Evolutionary conservation across 2,329 filamentous ascomycete genomes (phyloP), one percentile per base, ranked within the genome.

Genomic region (Fusarium sp.): DNA sequence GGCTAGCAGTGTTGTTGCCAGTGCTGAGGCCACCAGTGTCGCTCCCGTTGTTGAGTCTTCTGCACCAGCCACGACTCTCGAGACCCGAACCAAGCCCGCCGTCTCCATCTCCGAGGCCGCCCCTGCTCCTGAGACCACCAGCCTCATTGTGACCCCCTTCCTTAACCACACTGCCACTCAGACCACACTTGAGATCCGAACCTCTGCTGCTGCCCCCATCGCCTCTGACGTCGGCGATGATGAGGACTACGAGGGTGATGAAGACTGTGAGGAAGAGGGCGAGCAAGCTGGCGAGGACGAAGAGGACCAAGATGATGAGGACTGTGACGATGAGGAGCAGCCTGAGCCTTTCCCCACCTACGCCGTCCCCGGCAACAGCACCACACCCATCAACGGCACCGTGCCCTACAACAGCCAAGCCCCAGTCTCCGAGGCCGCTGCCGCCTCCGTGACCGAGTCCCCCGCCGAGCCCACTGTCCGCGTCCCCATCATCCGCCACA

Each of bases 401-500:
- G 33, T 43, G 17, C 15, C 35, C 47, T n/a, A 54, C 45, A 38
- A 20, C 45, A 63, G 45, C n/a, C 52, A 70, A 52, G 68, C 50
- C 10, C 66, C 66, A 2, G 22, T 66, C 15, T 43, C 54, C 7
- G 57, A 68, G 25, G 11, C 66, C 2, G 62, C 56, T 12, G 63
- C 38, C 4, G 15, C 59, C 3, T 62, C 68, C 4, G 38, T 66
- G 30, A 59, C 52, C n/a, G 38, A 47, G 15, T 32, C 30, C 5
- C 50, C 63, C 14, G 20, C n/a, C 15, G 62, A 66, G 47, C 14
- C 66, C 10, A 62, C 57, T 1, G 63, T 43, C 25, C 75, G 66
- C 10, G 75, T 76, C n/a, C 75, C 75, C 33, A 32, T 77, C 35
- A 57, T 77, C 30, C 75, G 75, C 45, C 70, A 74, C 6, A 76